Evolutionary conservation across 352 stramenopile genomes (phyloP), one percentile per base, ranked within the genome.

Genomic region (Globisporangium parvum): DNA sequence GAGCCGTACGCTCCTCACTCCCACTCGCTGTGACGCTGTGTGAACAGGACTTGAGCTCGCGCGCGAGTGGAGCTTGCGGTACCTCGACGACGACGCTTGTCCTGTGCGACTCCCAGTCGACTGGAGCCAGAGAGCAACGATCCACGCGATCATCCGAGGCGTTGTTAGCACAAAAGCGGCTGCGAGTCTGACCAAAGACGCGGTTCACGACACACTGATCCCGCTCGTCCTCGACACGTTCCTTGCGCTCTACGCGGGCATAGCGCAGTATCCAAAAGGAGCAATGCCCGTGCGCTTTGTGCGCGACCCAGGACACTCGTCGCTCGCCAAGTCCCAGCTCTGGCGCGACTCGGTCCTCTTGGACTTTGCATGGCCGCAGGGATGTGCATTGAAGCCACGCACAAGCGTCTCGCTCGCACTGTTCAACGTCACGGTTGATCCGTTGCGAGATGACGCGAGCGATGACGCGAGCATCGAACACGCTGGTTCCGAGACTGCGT

Each of bases 391-490:
- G 21, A 49, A 54, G 14, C 65, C 62, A 2, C 40, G 77, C 5
- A 46, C 18, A 17, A 67, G 80, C 11, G 59, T 60, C 21, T 54
- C 35, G 0, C 62, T 88, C 4, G 69, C 75, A 17, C 67, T 88
- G 9, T 88, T 88, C 56, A 73, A 77, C 46, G 71, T 84, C 55
- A 83, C 77, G 3, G 69, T 86, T 20, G 75, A 85, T n/a, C 69
- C 70, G 10, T 53, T 62, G 6, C 21, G 21, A 15, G 56, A 71
- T 0, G 50, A 59, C 31, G 48, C 21, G 31, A 60, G 9, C 12
- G 47, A 41, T 23, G 28, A 4, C 6, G 48, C 53, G 3, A 59
- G 31, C 6, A 24, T 12, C 6, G 60, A 65, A 46, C 47, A 62
- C 15, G 11, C n/a, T 0, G 31, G 23, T 17, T 51, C 60, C 0